phyloP scores from a whole-genome alignment of 108 stramenopile genomes.

The Schizochytrium sp. region DNA sequence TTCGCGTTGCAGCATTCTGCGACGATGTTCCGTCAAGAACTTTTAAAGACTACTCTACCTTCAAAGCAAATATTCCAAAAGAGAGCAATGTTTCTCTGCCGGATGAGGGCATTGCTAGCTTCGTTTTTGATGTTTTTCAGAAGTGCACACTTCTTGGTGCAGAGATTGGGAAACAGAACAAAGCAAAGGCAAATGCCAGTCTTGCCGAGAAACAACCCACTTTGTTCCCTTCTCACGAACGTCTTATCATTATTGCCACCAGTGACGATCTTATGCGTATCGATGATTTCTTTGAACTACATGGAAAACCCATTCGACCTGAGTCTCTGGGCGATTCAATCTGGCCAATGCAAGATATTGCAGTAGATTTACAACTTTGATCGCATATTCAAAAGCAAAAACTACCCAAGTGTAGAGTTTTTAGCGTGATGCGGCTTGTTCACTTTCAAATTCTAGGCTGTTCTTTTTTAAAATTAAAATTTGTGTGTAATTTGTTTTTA shows the following conservation, averaged over 20 bases:
- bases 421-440: neutral
- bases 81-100: slow-evolving; percentile 13
- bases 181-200: neutral
- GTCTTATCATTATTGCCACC: neutral
- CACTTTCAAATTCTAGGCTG: too few species aligned
- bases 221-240: slow-evolving; percentile 27
- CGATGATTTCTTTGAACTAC: slow-evolving; percentile 33
- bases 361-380: slow-evolving; percentile 35
- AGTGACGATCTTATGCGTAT: neutral
- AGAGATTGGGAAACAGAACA: neutral
- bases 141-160: slow-evolving; percentile 16
- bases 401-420: neutral
- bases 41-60: neutral
- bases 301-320: neutral
- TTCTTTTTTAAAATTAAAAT: neutral
- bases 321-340: neutral
- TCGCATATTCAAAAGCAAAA: neutral
- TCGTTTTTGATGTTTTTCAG: neutral
- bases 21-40: slow-evolving; percentile 28
- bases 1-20: slow-evolving; percentile 1
- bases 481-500: neutral
- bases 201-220: neutral
- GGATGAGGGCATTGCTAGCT: neutral
- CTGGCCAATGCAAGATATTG: slow-evolving; percentile 55
- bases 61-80: neutral